Evolutionary conservation across 2,329 filamentous ascomycete species (phyloP).

Genomic region (Aspergillus thermomutatus): DNA sequence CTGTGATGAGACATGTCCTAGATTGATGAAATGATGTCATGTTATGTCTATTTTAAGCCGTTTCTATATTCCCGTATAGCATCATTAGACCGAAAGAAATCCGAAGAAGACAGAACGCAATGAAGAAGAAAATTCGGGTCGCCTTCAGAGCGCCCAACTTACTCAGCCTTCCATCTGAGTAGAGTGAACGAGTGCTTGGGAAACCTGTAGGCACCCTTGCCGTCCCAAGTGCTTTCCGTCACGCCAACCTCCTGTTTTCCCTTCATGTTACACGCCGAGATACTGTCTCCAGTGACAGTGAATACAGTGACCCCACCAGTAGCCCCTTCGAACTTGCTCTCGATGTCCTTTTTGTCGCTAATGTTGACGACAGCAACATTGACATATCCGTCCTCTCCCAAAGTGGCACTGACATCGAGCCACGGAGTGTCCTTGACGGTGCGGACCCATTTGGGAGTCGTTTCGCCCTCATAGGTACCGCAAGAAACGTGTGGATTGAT

Average conservation of each 20-base stretch:
- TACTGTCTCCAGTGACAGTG: slow-evolving; percentile 57
- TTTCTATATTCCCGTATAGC: not conserved
- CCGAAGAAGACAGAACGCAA: not conserved
- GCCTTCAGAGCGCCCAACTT: not conserved
- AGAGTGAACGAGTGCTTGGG: slow-evolving; percentile 68
- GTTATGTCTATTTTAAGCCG: not conserved
- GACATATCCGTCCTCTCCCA: slow-evolving; percentile 55
- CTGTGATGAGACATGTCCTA: not conserved
- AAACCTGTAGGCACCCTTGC: slow-evolving; percentile 61
- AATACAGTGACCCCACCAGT: slow-evolving; percentile 56
- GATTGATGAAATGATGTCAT: not conserved
- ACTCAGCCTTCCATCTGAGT: slow-evolving; percentile 52
- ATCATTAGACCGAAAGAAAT: not conserved
- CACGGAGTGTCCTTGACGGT: slow-evolving; percentile 63
- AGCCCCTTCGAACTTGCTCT: slow-evolving; percentile 58
- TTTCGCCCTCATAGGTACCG: slow-evolving; percentile 60
- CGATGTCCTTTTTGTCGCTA: slow-evolving; percentile 57
- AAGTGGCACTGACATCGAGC: slow-evolving; percentile 40
- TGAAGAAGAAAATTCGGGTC: not conserved
- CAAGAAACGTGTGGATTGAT: slow-evolving; percentile 63
- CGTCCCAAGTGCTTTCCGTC: slow-evolving; percentile 61
- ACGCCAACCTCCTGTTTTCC: slow-evolving; percentile 61
- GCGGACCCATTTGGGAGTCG: slow-evolving; percentile 36
- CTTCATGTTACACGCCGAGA: slow-evolving; percentile 61
- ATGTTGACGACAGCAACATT: slow-evolving; percentile 73